Base-by-base conservation (phyloP, 1,139 yeast species). In the Protomyces gravidus region DNA sequence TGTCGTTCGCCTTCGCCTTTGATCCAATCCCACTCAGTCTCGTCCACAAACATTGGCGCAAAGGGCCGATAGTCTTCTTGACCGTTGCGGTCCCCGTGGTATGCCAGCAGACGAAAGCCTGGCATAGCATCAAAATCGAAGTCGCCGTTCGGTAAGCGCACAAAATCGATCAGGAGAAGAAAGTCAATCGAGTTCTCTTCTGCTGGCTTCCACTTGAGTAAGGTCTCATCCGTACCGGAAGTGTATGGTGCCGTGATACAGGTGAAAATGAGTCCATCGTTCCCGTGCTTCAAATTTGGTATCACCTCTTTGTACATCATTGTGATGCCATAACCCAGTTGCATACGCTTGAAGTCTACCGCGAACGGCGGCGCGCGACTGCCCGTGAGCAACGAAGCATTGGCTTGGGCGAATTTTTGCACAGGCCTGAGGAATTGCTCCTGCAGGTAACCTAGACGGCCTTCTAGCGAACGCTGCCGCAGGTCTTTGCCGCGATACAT, bases 211-310 rank as follows among this genome's bases (percentile, higher is more conserved):
- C 99, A 94, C 72, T 94, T 94, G 28, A 62, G 49, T 60, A 94
- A 74, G 36, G 72, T 81, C 2, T 81, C 80, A 70, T 92, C 97
- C 0, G 97, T 90, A 11, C 97, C 97, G 65, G 84, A 82, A 2
- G 82, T 79, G 72, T 94, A 94, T 0, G 96, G 95, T 0, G 94
- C 81, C 62, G 83, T 89, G 36, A 94, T 87, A 66, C 96, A 88
- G 1, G 99, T 94, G 71, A 89, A 88, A 63, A 94, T 89, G 42
- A 94, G 78, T 0, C 99, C 99, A 73, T 94, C 99, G 1, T 95
- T 85, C 61, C 87, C 86, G 71, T 94, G 97, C 40, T 88, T 86
- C 57, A 92, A 76, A 59, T 82, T 79, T 48, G 86, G 88, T 25
- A 73, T 65, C 70, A 89, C 78, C 65, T 81, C 82, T 46, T 83